These are phyloP conservation scores for Cyberlindnera veronae DNA, from an alignment of 805 yeast species.

Conservation along the genomic window DNA sequence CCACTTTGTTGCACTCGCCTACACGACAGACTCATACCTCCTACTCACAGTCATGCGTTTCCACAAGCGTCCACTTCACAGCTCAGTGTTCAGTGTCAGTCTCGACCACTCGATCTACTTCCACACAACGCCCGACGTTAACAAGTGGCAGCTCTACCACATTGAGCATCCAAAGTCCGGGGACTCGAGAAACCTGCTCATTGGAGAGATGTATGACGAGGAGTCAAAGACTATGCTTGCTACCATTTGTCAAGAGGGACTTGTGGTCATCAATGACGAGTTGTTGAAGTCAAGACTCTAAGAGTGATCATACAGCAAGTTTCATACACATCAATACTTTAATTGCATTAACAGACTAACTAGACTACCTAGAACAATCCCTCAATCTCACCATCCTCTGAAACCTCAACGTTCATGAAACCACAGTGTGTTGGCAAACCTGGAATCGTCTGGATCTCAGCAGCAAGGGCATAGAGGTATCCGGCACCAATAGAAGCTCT, in stretches of 20 bases:
- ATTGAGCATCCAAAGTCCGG: slow-evolving; percentile 47
- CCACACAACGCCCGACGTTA: slow-evolving; percentile 47
- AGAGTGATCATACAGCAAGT: too few species aligned
- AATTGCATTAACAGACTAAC: too few species aligned
- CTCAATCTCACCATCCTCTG: slow-evolving; percentile 76
- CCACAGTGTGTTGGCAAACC: slow-evolving; percentile 85
- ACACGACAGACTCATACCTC: slow-evolving; percentile 55
- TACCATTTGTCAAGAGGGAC: slow-evolving; percentile 64
- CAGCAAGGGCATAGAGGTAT: slow-evolving; percentile 79
- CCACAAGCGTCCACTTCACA: slow-evolving; percentile 42
- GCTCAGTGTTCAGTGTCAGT: slow-evolving; percentile 52
- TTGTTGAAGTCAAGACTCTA: slow-evolving; percentile 9
- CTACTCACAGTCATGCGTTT: slow-evolving; percentile 50
- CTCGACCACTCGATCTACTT: slow-evolving; percentile 67
- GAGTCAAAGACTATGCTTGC: slow-evolving; percentile 46
- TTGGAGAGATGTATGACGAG: slow-evolving; percentile 50
- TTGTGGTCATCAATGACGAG: slow-evolving; percentile 31
- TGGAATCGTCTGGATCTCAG: slow-evolving; percentile 83
- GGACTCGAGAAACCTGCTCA: slow-evolving; percentile 51
- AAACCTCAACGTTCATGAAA: slow-evolving; percentile 81
- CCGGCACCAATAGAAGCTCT: slow-evolving; percentile 85
- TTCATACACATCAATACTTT: too few species aligned
- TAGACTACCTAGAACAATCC: slow-evolving; percentile 66
- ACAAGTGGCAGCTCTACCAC: slow-evolving; percentile 51
- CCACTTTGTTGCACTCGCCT: slow-evolving; percentile 55